These are phyloP conservation scores for Amylostereum chailletii DNA, from an alignment of 1,284 basidiomycete genomes.

Conservation along the genomic window DNA sequence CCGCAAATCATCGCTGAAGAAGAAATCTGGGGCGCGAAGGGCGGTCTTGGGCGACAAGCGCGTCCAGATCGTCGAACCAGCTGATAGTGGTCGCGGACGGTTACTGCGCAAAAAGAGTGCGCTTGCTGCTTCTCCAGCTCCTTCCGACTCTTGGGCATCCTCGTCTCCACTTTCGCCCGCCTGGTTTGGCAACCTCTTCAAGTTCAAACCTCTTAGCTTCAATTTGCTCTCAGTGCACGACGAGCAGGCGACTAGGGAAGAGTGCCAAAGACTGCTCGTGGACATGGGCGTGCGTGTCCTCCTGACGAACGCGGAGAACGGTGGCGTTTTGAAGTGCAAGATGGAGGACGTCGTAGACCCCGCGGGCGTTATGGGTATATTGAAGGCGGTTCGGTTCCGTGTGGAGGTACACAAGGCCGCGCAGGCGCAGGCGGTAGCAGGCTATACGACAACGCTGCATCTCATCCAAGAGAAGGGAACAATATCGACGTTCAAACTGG, in stretches of 20 bases:
- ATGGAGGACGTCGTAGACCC: slow-evolving; percentile 51
- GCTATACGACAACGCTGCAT: slow-evolving; percentile 49
- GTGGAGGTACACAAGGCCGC: slow-evolving; percentile 57
- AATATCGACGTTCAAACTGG: slow-evolving; percentile 66
- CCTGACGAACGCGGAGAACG: slow-evolving; percentile 54
- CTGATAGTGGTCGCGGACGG: slow-evolving; percentile 24
- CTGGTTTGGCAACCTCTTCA: slow-evolving; percentile 89
- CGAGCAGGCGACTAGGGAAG: slow-evolving; percentile 59
- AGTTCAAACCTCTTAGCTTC: slow-evolving; percentile 68
- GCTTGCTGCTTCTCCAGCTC: slow-evolving; percentile 25
- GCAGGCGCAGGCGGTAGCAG: slow-evolving; percentile 34
- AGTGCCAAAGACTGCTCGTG: slow-evolving; percentile 68
- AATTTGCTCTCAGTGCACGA: slow-evolving; percentile 60
- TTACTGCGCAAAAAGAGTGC: slow-evolving; percentile 35
- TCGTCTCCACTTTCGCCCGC: slow-evolving; percentile 55
- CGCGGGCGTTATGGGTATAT: slow-evolving; percentile 42
- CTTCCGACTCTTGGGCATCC: slow-evolving; percentile 36
- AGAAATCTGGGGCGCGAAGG: slow-evolving; percentile 18
- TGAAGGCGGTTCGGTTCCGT: slow-evolving; percentile 69
- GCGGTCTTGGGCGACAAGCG: slow-evolving; percentile 19
- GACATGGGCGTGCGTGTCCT: slow-evolving; percentile 62
- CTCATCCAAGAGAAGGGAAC: slow-evolving; percentile 84
- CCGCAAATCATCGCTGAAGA: slow-evolving; percentile 36
- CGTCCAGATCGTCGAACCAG: slow-evolving; percentile 47
- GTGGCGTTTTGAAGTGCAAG: slow-evolving; percentile 61